Evolutionary conservation across 495 filamentous ascomycete species (phyloP), one percentile per base, ranked within the genome.

Genomic region (Cetradonia linearis): DNA sequence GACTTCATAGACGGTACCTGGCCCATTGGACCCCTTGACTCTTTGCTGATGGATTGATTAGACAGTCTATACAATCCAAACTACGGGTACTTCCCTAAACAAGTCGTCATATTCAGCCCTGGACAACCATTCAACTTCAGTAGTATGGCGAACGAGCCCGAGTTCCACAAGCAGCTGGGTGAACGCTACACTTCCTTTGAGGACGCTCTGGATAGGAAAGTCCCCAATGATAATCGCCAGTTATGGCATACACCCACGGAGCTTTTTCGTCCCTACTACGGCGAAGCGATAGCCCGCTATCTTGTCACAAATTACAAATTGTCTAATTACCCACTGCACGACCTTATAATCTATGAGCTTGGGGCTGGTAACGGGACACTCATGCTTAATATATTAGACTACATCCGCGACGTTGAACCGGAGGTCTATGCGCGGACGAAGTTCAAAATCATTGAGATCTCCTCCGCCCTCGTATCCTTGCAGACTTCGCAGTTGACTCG

Each of bases 241-340:
- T 77, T 99, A 38, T 99, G 93, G 93, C 95, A 97, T 71, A 99
- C 93, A 3, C 93, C 93, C 1, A 99, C 93, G 0, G 93, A 99
- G 73, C 81, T 99, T 0, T 99, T 99, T 73, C 82, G 87, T 56
- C 93, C 93, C 2, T 93, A 93, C 72, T 99, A 99, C 70, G 94
- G 93, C 60, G 91, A 97, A 75, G 87, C 94, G 5, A 91, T 99
- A 65, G 91, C 92, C 3, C 84, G 90, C 31, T 97, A 97, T 68
- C 82, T 99, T 7, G 81, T 97, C 56, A 84, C 87, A 57, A 96
- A 99, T 75, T 99, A 99, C 80, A 88, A 92, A 70, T 81, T 96
- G 67, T 88, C 87, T 30, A 82, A 89, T 27, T 96, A 91, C 72
- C 94, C 93, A 8, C 95, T 96, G 77, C 85, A 94, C 72, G 93